Conservation (phyloP, 768 basidiomycete species). For the Tremella fuciformis region DNA sequence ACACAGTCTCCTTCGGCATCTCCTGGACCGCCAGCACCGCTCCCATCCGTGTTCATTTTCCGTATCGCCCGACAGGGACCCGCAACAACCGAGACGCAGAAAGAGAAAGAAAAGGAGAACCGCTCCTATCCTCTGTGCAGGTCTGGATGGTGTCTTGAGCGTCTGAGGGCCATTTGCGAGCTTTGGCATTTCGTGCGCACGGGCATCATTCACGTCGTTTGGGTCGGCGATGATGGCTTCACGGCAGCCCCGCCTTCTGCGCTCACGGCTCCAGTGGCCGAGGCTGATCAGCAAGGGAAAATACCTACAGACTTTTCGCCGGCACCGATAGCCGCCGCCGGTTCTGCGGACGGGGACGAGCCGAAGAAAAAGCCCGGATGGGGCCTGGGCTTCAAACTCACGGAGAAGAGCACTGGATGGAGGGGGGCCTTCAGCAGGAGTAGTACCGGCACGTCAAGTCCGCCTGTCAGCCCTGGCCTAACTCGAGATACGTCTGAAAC, state of each 20-base stretch:
- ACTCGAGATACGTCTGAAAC: slow-evolving; percentile 11
- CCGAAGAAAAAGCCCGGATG: slow-evolving; percentile 33
- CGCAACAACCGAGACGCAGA: slow-evolving; percentile 9
- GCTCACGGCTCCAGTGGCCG: not conserved
- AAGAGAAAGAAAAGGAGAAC: slow-evolving; percentile 29
- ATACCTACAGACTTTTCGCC: slow-evolving; percentile 8
- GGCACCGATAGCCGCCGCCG: slow-evolving; percentile 11
- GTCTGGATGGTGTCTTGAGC: slow-evolving; percentile 78
- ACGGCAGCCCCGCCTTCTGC: not conserved
- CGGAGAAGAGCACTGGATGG: slow-evolving; percentile 24
- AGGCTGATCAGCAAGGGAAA: not conserved
- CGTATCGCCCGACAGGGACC: slow-evolving; percentile 40
- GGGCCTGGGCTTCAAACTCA: slow-evolving; percentile 40
- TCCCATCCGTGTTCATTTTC: slow-evolving; percentile 50
- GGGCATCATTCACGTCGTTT: slow-evolving; percentile 76
- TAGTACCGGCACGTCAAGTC: slow-evolving; percentile 12
- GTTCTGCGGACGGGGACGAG: not conserved
- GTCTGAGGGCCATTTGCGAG: slow-evolving; percentile 81
- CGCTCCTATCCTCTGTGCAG: slow-evolving; percentile 71
- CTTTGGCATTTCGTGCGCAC: slow-evolving; percentile 85
- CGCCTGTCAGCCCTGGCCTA: slow-evolving; percentile 27
- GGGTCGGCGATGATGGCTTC: slow-evolving; percentile 69
- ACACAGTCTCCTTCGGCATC: slow-evolving; percentile 33
- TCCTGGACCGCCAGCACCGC: slow-evolving; percentile 19
- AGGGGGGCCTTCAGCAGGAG: slow-evolving; percentile 24